A percentile compares a stretch with the other conserved stretches of the same genome.
Conservation (phyloP, 2,329 filamentous ascomycete species). For the Aspergillus latus region DNA sequence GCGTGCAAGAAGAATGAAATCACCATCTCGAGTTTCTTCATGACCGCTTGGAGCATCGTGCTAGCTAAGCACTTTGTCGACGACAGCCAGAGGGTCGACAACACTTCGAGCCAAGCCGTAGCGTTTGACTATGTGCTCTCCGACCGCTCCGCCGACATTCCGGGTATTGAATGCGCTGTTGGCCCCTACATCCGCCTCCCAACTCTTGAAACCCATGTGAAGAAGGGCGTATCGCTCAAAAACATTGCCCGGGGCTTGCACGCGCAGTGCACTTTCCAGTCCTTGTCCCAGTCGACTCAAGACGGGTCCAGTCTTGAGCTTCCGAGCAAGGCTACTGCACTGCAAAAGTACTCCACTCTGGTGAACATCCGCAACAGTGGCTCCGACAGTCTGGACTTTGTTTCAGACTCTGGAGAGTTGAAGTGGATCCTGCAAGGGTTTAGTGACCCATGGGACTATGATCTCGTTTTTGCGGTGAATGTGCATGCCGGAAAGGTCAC, state of each 20-base stretch:
- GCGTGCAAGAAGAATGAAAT: constrained; percentile 6
- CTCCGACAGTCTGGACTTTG: constrained; percentile 1
- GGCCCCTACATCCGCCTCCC: constrained; percentile 8
- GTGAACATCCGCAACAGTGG: constrained; percentile 10
- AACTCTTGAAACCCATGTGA: not conserved
- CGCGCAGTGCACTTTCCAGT: not conserved
- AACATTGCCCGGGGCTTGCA: not conserved
- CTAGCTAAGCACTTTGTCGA: not conserved
- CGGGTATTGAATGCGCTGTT: constrained; percentile 1
- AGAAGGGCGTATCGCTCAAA: not conserved
- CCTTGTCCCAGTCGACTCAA: not conserved
- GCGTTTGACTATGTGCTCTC: constrained; percentile 9
- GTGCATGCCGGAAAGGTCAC: not conserved
- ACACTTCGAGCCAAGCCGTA: not conserved
- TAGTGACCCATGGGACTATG: constrained; percentile 9
- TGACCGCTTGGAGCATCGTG: constrained; percentile 1
- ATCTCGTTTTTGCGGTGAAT: constrained; percentile 10
- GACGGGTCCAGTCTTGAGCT: not conserved
- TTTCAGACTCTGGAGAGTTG: not conserved
- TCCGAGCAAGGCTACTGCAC: not conserved
- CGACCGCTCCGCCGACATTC: not conserved
- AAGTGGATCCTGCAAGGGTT: not conserved
- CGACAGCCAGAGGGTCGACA: no score
- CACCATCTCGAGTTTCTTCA: constrained; percentile 8
- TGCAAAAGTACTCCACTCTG: not conserved